Evolutionary conservation across 768 basidiomycete genomes (phyloP), one percentile per base, ranked within the genome.

Genomic region (Mrakia hoshinonis): DNA sequence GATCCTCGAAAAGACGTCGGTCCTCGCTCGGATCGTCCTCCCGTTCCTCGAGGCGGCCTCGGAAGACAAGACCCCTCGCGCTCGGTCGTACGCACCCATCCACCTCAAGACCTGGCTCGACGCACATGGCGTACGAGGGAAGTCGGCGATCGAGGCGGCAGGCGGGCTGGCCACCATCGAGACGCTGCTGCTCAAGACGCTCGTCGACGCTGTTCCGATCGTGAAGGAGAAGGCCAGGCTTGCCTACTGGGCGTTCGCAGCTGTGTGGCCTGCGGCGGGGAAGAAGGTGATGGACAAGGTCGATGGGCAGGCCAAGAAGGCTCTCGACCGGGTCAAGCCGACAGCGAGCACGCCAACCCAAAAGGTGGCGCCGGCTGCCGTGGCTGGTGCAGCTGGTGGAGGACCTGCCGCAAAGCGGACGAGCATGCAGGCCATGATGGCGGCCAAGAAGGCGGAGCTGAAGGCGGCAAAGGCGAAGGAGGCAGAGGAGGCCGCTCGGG

Each of bases 281-380:
- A 78, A 78, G 12, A 75, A 79, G 15, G 85, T 97, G 65, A 75
- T 92, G 71, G 85, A 86, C 66, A 77, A 81, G 0, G 81, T 98
- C 73, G 93, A 96, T 77, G 73, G 83, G 1, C 80, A 80, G 18
- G 87, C 86, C 22, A 84, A 86, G 73, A 95, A 90, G 80, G 89
- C 92, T 79, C 80, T 98, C 39, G 92, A 96, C 77, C 94, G 89
- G 80, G 86, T 82, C 2, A 91, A 91, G 74, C 91, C 92, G 39
- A 29, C 60, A 51, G 18, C 36, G 15, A 46, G 39, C 18, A 20
- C 63, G 63, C 38, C 36, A 4, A 36, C 10, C 20, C 61, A 38
- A 62, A 38, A 34, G 34, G 31, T 31, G 31, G 12, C 61, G 20
- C 26, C 7, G 12, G 34, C 34, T 5, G 26, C 61, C 29, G 12